Evolutionary conservation across 306 rosid species (phyloP).

Genomic region (Prunus campanulata): DNA sequence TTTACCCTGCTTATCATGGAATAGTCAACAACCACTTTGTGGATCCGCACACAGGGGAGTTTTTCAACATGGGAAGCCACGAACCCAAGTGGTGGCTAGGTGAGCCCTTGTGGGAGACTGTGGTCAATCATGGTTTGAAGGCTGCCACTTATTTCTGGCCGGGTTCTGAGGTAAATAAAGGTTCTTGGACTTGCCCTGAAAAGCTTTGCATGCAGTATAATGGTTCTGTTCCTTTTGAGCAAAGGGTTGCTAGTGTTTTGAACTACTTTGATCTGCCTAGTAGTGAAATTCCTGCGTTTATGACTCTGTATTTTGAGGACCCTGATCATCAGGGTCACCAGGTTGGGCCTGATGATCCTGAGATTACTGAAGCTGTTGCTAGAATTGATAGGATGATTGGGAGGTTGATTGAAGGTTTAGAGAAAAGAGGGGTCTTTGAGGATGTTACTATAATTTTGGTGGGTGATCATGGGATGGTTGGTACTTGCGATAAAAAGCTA

Average conservation of each 20-base stretch:
- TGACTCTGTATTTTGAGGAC: slow-evolving; percentile 96
- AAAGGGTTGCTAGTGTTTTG: slow-evolving; percentile 66
- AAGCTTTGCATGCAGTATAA: slow-evolving; percentile 53
- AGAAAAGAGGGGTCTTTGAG: slow-evolving; percentile 74
- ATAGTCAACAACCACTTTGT: slow-evolving; percentile 77
- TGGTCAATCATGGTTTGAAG: slow-evolving; percentile 61
- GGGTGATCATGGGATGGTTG: slow-evolving; percentile 99
- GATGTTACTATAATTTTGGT: slow-evolving; percentile 81
- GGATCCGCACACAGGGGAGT: slow-evolving; percentile 71
- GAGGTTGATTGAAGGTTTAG: slow-evolving; percentile 75
- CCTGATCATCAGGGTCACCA: slow-evolving; percentile 96
- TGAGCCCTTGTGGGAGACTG: slow-evolving; percentile 95
- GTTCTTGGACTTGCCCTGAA: slow-evolving; percentile 76
- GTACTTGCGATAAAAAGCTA: slow-evolving; percentile 87
- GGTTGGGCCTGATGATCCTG: slow-evolving; percentile 91
- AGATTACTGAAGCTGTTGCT: slow-evolving; percentile 75
- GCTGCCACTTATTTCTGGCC: slow-evolving; percentile 96
- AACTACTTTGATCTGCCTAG: slow-evolving; percentile 66
- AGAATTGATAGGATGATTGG: slow-evolving; percentile 83
- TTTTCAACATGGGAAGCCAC: slow-evolving; percentile 67
- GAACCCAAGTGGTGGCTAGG: slow-evolving; percentile 98
- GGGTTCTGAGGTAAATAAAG: slow-evolving; percentile 93
- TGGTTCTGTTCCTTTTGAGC: slow-evolving; percentile 76
- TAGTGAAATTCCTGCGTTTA: slow-evolving; percentile 69
- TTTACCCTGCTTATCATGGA: slow-evolving; percentile 88